Conservation (phyloP, 306 rosid genomes). For the Dalbergia cultrata region DNA sequence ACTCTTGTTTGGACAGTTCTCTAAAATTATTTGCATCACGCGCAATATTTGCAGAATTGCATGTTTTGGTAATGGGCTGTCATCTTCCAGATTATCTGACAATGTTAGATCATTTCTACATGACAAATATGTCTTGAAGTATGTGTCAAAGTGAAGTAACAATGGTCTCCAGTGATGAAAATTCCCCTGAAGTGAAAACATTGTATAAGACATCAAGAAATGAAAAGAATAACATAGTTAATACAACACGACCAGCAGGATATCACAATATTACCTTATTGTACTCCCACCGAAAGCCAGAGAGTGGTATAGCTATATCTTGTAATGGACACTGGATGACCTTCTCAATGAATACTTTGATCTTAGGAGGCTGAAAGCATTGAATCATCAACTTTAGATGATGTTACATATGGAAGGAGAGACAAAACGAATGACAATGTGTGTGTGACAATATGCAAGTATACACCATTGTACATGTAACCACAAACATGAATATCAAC, state of each 20-base stretch:
- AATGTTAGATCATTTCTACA: slow-evolving; percentile 90
- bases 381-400: slow-evolving; percentile 49
- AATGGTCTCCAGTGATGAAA: slow-evolving; percentile 99
- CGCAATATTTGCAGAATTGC: slow-evolving; percentile 92
- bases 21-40: slow-evolving; percentile 93
- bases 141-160: slow-evolving; percentile 91
- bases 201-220: slow-evolving; percentile 37
- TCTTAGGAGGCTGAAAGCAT: slow-evolving; percentile 87
- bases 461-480: slow-evolving; percentile 17
- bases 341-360: slow-evolving; percentile 90
- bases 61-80: slow-evolving; percentile 88
- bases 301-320: slow-evolving; percentile 96
- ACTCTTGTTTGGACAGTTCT: slow-evolving; percentile 96
- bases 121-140: slow-evolving; percentile 91
- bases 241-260: slow-evolving; percentile 24
- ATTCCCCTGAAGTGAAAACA: slow-evolving; percentile 77
- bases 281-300: slow-evolving; percentile 98
- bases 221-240: background rate
- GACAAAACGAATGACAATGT: slow-evolving; percentile 5
- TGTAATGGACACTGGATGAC: slow-evolving; percentile 96
- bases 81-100: slow-evolving; percentile 94
- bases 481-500: slow-evolving; percentile 18
- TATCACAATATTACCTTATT: slow-evolving; percentile 80
- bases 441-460: no score
- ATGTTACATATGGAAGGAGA: slow-evolving; percentile 5